Percentiles rank a stretch among this genome's conserved stretches.
Conservation (phyloP, 139 green algal species). For the Astrephomene gubernaculifera region DNA sequence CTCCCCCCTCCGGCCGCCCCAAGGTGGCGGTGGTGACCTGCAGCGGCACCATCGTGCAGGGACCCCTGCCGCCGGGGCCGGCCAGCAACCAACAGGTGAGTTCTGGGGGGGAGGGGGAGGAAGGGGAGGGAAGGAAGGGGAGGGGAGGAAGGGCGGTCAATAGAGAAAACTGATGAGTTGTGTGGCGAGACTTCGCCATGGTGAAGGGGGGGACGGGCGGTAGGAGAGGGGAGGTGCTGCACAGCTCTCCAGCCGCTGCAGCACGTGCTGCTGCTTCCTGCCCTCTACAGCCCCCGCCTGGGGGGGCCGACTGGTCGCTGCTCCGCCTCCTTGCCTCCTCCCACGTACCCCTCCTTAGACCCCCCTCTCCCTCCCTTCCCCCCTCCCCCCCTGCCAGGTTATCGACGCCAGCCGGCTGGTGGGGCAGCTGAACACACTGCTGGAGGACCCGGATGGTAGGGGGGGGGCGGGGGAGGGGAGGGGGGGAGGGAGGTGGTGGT, state of each 20-base stretch:
- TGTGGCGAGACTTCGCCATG: too few species aligned
- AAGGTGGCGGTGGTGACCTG: slow-evolving; percentile 54
- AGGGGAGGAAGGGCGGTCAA: background rate
- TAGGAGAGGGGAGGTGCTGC: background rate
- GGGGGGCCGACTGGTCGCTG: too few species aligned
- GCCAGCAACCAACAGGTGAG: background rate
- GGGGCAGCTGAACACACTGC: slow-evolving; percentile 24
- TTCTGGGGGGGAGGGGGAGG: background rate
- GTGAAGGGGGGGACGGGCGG: background rate
- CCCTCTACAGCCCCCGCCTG: background rate
- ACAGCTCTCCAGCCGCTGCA: background rate
- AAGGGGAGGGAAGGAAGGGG: too few species aligned
- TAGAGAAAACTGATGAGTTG: background rate
- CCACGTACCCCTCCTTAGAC: background rate
- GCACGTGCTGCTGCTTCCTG: background rate
- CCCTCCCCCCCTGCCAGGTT: background rate
- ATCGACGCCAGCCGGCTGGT: slow-evolving; percentile 50
- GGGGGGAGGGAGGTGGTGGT: background rate
- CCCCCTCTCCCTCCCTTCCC: background rate
- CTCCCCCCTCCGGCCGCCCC: background rate
- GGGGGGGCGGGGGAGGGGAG: background rate
- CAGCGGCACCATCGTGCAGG: slow-evolving; percentile 52
- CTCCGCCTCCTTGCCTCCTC: too few species aligned
- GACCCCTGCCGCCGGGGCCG: slow-evolving; percentile 1
- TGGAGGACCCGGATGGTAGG: slow-evolving; percentile 39